These are phyloP conservation scores for Trypanosoma lewisi DNA, from an alignment of 208 protist species.

Conservation along the genomic window DNA sequence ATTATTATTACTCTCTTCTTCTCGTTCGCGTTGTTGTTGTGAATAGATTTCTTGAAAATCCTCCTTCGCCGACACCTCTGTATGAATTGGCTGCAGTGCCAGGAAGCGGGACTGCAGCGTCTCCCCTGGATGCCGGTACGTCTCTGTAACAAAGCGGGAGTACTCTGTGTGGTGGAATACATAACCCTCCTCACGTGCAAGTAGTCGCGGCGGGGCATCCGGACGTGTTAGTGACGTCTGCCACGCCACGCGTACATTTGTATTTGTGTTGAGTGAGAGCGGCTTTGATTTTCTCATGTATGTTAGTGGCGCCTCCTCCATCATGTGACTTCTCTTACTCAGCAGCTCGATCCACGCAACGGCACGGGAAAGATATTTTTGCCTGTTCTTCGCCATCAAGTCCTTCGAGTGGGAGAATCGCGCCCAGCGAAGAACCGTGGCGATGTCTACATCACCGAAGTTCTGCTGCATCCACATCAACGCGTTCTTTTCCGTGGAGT, in stretches of 20 bases:
- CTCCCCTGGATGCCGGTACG: conserved; percentile 66
- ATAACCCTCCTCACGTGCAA: conserved; percentile 76
- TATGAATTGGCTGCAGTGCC: conserved; percentile 68
- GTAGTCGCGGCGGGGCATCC: conserved; percentile 35
- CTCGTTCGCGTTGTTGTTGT: not conserved
- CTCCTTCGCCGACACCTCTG: conserved; percentile 51
- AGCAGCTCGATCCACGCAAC: conserved; percentile 78
- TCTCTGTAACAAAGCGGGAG: conserved; percentile 79
- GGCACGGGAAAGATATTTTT: conserved; percentile 60
- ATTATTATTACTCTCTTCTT: too few species aligned
- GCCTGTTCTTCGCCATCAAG: conserved; percentile 72
- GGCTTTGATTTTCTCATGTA: conserved; percentile 84
- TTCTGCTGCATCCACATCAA: conserved; percentile 57
- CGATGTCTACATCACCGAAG: conserved; percentile 68
- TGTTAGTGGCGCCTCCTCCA: conserved; percentile 73
- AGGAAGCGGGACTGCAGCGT: conserved; percentile 69
- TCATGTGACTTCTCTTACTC: conserved; percentile 37
- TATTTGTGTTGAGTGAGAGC: conserved; percentile 48
- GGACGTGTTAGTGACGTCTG: conserved; percentile 31
- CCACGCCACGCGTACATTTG: conserved; percentile 80
- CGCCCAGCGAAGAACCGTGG: conserved; percentile 69
- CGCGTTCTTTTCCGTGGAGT: conserved; percentile 20
- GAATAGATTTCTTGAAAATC: conserved; percentile 22
- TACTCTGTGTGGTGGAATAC: conserved; percentile 49
- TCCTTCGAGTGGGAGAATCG: conserved; percentile 63